Evolutionary conservation across 164 flowering plant species (phyloP), one percentile per base, ranked within the genome.

Genomic region (Santalum album): DNA sequence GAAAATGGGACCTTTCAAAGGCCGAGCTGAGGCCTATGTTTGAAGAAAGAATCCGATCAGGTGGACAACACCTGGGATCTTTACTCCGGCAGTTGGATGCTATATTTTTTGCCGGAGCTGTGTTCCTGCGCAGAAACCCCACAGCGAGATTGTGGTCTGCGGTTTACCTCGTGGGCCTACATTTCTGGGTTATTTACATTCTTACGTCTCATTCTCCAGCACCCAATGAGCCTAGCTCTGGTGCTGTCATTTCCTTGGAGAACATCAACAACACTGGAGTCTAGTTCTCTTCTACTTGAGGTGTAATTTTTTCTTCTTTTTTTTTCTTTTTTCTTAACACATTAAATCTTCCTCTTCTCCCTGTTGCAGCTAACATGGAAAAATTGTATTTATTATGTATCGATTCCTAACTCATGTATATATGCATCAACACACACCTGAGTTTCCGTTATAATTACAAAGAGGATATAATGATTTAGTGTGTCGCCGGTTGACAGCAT

Each of bases 111-210:
- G 78, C 90, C 0, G 96, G 95, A 16, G 73, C 70, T 7, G 75
- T 83, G 27, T 84, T 78, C 49, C 29, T 88, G 27, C 72, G 86
- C 64, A 75, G 94, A 62, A 91, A 86, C 54, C 55, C 87, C 12
- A 56, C 73, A 0, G 94, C 89, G 15, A 84, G 78, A 65, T 42
- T 72, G 12, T 86, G 83, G 78, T 59, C 90, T 9, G 6, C 78
- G 27, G 67, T 74, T 40, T 91, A 91, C 74, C 63, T 86, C 14
- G 72, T 81, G 16, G 83, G 84, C 77, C 90, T 91, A 56, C 98
- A 91, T 64, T 54, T 84, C 12, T 88, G 98, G 98, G 96, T 84
- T 47, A 46, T 79, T 44, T 91, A 91, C 50, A 91, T 88, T 58
- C 72, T 91, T 12, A 59, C 58, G 64, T 82, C 95, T 17, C 81